Evolutionary conservation across 768 basidiomycete species (phyloP).

Genomic region (Tricholoma sp.): DNA sequence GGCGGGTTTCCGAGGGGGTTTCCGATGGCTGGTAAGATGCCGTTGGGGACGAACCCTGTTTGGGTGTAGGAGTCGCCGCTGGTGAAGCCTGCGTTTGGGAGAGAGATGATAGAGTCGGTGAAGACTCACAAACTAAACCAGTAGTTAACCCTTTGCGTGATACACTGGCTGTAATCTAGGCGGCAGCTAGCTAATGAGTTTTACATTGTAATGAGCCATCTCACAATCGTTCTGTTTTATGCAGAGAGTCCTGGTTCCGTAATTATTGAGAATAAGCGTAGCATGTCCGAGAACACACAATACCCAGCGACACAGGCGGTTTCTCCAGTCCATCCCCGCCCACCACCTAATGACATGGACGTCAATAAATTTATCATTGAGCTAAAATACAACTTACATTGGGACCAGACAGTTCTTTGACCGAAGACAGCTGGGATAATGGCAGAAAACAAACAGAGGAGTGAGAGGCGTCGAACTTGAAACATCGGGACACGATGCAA

Average conservation of each 20-base stretch:
- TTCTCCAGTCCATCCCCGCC: slow-evolving; percentile 34
- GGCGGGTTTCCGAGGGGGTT: slow-evolving; percentile 52
- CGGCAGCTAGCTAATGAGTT: background rate
- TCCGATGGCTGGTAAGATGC: slow-evolving; percentile 35
- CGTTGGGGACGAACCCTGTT: slow-evolving; percentile 42
- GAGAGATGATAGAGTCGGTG: background rate
- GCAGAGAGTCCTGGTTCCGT: slow-evolving; percentile 15
- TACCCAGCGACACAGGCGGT: slow-evolving; percentile 39
- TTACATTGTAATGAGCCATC: background rate
- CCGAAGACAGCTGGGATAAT: background rate
- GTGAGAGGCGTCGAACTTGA: background rate
- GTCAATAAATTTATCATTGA: background rate
- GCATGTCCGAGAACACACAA: background rate
- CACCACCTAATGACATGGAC: slow-evolving; percentile 11
- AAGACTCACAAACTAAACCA: slow-evolving; percentile 54
- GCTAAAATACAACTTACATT: background rate
- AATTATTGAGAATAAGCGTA: background rate
- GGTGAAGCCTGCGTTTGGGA: background rate
- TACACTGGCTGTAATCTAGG: slow-evolving; percentile 37
- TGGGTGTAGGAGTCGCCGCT: slow-evolving; percentile 59
- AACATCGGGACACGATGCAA: no score
- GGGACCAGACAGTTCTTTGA: background rate
- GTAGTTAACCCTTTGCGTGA: slow-evolving; percentile 34
- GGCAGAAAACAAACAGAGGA: background rate
- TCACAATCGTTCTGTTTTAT: slow-evolving; percentile 24